Percentiles rank a stretch among this genome's conserved stretches.
phyloP scores from a whole-genome alignment of 768 basidiomycete species.

The Dacryopinax primogenitus region DNA sequence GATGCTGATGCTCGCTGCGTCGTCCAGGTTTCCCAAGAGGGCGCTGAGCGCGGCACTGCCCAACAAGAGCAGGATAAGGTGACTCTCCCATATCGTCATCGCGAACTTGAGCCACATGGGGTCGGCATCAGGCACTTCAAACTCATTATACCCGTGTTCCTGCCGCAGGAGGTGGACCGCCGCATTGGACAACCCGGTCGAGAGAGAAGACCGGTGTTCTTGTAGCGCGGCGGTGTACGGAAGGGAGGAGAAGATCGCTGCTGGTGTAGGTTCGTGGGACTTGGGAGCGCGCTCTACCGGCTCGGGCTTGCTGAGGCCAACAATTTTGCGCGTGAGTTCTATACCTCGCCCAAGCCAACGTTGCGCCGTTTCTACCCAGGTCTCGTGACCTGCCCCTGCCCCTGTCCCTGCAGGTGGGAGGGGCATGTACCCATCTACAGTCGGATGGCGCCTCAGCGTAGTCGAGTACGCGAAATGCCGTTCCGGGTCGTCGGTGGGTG shows the following conservation, averaged over 20 bases:
- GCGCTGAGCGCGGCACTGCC: constrained; percentile 83
- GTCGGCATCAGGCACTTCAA: constrained; percentile 71
- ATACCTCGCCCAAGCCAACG: neutral
- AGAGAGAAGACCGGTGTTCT: constrained; percentile 52
- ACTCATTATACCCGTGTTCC: constrained; percentile 84
- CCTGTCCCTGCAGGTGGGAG: constrained; percentile 1
- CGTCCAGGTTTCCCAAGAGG: constrained; percentile 89
- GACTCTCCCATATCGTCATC: constrained; percentile 91
- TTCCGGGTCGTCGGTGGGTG: constrained; percentile 50
- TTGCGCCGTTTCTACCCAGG: constrained; percentile 6
- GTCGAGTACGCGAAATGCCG: constrained; percentile 76
- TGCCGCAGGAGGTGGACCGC: constrained; percentile 52
- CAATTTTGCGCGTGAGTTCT: constrained; percentile 26
- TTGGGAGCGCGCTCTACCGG: constrained; percentile 25
- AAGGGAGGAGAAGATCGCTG: constrained; percentile 56
- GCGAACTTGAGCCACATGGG: constrained; percentile 75
- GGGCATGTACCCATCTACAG: constrained; percentile 33
- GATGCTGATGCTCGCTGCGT: constrained; percentile 83
- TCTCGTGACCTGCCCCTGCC: constrained; percentile 1
- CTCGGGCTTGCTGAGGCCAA: constrained; percentile 30
- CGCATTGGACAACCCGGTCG: constrained; percentile 47
- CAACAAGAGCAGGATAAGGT: constrained; percentile 77
- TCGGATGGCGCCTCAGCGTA: constrained; percentile 50
- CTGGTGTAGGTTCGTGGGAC: constrained; percentile 37
- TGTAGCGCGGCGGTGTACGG: constrained; percentile 57